Evolutionary conservation across 2,329 filamentous ascomycete species (phyloP).

Genomic region (Coleophoma cylindrospora): DNA sequence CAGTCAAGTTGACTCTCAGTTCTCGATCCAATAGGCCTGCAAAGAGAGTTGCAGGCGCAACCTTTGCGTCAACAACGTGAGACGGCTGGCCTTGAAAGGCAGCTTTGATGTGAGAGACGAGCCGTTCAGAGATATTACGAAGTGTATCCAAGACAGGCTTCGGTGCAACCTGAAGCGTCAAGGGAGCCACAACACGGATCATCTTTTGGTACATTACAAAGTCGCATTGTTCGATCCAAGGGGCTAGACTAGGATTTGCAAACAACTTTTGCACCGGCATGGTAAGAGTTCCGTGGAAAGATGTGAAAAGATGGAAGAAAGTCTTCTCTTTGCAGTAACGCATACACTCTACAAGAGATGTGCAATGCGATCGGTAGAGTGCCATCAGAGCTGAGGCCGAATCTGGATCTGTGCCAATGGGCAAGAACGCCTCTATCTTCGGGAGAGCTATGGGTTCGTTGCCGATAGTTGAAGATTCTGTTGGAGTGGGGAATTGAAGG

Average conservation of each 20-base stretch:
- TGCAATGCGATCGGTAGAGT: slow-evolving; percentile 90
- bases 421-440: slow-evolving; percentile 77
- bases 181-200: slow-evolving; percentile 84
- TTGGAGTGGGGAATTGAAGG: slow-evolving; percentile 56
- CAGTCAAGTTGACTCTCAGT: slow-evolving; percentile 86
- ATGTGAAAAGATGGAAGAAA: slow-evolving; percentile 90
- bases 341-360: slow-evolving; percentile 90
- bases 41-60: slow-evolving; percentile 85
- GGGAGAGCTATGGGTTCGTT: slow-evolving; percentile 75
- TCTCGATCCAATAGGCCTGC: slow-evolving; percentile 80
- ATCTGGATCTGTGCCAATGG: slow-evolving; percentile 76
- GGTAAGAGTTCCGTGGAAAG: slow-evolving; percentile 93
- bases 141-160: slow-evolving; percentile 83
- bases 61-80: slow-evolving; percentile 82
- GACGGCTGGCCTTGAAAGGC: slow-evolving; percentile 81
- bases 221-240: slow-evolving; percentile 95
- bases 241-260: slow-evolving; percentile 70
- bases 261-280: slow-evolving; percentile 95
- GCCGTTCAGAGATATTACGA: slow-evolving; percentile 75
- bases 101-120: slow-evolving; percentile 76
- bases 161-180: slow-evolving; percentile 88
- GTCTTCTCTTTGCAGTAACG: slow-evolving; percentile 96
- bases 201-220: slow-evolving; percentile 96
- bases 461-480: slow-evolving; percentile 52
- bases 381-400: slow-evolving; percentile 81